A percentile compares a stretch with the other conserved stretches of the same genome.
Conservation (phyloP, 2,329 filamentous ascomycete species). For the Botryosphaeria dothidea region DNA sequence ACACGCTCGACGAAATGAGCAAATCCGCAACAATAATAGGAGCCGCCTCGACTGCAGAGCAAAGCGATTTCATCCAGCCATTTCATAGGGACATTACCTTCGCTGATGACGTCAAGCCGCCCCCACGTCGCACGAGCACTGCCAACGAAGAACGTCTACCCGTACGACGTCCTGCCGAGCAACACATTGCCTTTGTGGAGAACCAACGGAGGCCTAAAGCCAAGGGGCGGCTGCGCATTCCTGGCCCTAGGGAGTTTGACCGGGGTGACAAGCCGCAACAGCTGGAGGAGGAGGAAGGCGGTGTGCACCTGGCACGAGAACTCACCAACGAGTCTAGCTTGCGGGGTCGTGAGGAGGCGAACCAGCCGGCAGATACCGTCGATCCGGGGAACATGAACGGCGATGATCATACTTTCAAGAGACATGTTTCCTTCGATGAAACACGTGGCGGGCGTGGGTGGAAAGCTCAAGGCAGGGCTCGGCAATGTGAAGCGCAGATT, state of each 20-base stretch:
- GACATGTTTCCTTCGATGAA: conserved; percentile 70
- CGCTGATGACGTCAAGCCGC: conserved; percentile 64
- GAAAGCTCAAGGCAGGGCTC: neutral
- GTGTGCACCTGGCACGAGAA: conserved; percentile 23
- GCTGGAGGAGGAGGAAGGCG: conserved; percentile 50
- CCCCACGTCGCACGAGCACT: conserved; percentile 56
- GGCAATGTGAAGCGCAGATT: conserved; percentile 3
- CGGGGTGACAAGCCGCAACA: conserved; percentile 71
- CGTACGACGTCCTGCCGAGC: conserved; percentile 61
- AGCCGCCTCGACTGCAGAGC: neutral
- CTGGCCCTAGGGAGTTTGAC: conserved; percentile 88
- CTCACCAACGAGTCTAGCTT: conserved; percentile 43
- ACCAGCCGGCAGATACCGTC: conserved; percentile 18
- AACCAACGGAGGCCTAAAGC: conserved; percentile 75
- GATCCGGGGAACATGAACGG: conserved; percentile 31
- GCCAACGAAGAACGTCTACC: conserved; percentile 53
- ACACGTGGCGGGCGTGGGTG: neutral
- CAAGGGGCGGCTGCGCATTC: conserved; percentile 78
- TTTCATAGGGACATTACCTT: conserved; percentile 63
- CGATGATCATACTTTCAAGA: conserved; percentile 44
- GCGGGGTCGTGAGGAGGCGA: conserved; percentile 34
- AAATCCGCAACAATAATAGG: neutral
- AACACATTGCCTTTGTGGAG: conserved; percentile 86
- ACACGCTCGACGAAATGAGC: neutral
- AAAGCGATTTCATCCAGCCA: conserved; percentile 21